A percentile compares a stretch with the other conserved stretches of the same genome.
Evolutionary conservation across 2,329 filamentous ascomycete species (phyloP).

Genomic region (Arthrocladium fulminans): DNA sequence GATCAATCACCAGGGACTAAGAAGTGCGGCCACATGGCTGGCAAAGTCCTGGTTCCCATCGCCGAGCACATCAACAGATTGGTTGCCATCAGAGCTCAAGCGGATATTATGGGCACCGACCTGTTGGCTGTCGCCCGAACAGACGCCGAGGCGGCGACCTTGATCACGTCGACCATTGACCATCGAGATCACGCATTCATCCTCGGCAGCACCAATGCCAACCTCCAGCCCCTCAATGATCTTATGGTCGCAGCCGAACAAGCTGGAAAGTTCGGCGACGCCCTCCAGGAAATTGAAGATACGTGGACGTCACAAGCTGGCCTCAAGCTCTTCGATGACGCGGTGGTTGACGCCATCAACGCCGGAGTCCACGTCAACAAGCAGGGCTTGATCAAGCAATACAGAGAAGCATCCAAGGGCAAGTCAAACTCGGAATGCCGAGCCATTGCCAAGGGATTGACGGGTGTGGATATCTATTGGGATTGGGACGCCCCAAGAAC

Average conservation of each 20-base stretch:
- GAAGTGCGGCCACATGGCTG: constrained; percentile 99
- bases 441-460: constrained; percentile 65
- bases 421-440: constrained; percentile 80
- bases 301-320: constrained; percentile 69
- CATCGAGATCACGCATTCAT: constrained; percentile 92
- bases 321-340: constrained; percentile 83
- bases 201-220: constrained; percentile 76
- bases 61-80: constrained; percentile 97
- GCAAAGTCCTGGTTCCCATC: constrained; percentile 93
- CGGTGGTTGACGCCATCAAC: constrained; percentile 74
- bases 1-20: constrained; percentile 97
- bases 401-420: constrained; percentile 60
- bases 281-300: constrained; percentile 89
- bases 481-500: constrained; percentile 94
- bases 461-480: constrained; percentile 76
- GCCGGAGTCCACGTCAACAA: constrained; percentile 60
- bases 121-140: constrained; percentile 87
- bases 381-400: constrained; percentile 56
- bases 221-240: constrained; percentile 74
- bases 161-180: constrained; percentile 95
- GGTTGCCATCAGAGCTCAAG: constrained; percentile 91
- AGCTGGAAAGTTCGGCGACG: constrained; percentile 66
- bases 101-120: constrained; percentile 96
- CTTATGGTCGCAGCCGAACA: constrained; percentile 81
- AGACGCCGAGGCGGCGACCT: constrained; percentile 92